Conservation (phyloP, 345 rosid genomes). For the Eucalyptus rudis region DNA sequence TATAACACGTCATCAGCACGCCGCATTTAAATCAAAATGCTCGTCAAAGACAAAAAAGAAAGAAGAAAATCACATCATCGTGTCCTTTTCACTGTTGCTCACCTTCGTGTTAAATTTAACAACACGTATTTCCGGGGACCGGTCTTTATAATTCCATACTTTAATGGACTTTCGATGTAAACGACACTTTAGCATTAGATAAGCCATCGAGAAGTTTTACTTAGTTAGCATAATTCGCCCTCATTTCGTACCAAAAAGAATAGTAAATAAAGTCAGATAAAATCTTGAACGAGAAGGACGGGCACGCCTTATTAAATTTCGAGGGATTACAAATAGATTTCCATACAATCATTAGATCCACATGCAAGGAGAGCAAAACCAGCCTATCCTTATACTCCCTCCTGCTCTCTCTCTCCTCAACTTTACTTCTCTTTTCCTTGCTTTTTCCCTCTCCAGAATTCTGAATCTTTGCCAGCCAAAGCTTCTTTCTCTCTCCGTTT, state of each 20-base stretch:
- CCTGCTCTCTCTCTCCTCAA: neutral
- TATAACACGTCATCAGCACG: neutral
- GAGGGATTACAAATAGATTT: neutral
- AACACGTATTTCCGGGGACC: rapidly evolving
- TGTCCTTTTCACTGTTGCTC: neutral
- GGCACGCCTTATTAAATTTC: neutral
- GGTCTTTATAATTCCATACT: neutral
- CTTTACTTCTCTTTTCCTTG: neutral
- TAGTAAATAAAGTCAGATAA: neutral
- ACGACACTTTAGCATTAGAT: too few species aligned
- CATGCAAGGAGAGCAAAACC: neutral
- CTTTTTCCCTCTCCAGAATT: conserved; percentile 14
- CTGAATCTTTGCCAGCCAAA: conserved; percentile 10
- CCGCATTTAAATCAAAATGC: neutral
- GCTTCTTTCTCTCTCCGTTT: neutral
- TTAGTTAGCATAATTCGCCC: too few species aligned
- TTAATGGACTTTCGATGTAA: too few species aligned
- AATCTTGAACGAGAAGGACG: neutral
- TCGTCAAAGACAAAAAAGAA: neutral
- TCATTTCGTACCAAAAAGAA: too few species aligned
- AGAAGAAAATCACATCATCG: neutral
- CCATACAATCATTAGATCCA: neutral
- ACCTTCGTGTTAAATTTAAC: neutral
- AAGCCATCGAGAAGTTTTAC: too few species aligned
- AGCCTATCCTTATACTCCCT: neutral